These are phyloP conservation scores for Posidonia oceanica DNA, from an alignment of 116 monocot species.

Conservation along the genomic window DNA sequence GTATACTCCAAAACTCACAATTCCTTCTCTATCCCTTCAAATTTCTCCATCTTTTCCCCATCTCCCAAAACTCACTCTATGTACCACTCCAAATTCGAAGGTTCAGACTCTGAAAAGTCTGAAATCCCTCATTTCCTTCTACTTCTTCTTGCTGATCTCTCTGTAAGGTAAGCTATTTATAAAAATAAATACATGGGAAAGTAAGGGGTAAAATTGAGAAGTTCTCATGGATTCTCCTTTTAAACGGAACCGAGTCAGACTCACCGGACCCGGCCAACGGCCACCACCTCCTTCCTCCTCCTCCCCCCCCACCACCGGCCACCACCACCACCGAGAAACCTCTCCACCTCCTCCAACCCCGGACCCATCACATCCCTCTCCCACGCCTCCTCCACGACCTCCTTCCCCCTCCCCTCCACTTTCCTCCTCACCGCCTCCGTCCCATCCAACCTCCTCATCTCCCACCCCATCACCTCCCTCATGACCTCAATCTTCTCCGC, in stretches of 20 bases:
- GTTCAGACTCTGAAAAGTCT: neutral
- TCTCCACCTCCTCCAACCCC: slow-evolving; percentile 22
- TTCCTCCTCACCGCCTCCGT: slow-evolving; percentile 32
- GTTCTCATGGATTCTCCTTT: too few species aligned
- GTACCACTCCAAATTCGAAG: neutral
- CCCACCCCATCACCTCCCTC: slow-evolving; percentile 27
- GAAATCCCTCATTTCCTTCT: too few species aligned
- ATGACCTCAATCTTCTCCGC: slow-evolving; percentile 41
- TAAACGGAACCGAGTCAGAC: too few species aligned
- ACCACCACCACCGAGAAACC: slow-evolving; percentile 12
- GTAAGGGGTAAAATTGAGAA: neutral
- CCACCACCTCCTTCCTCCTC: too few species aligned
- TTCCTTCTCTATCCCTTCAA: neutral
- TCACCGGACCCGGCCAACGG: too few species aligned
- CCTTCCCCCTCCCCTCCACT: slow-evolving; percentile 15
- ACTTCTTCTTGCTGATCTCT: too few species aligned
- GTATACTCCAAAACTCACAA: neutral
- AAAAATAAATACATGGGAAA: neutral
- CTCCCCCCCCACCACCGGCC: neutral
- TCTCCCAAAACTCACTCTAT: neutral
- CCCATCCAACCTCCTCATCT: slow-evolving; percentile 35
- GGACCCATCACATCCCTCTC: slow-evolving; percentile 42
- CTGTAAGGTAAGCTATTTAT: neutral
- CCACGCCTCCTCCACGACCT: slow-evolving; percentile 28
- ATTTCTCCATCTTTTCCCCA: too few species aligned